A percentile compares a stretch with the other conserved stretches of the same genome.
phyloP scores from a whole-genome alignment of 73 alveolate species.

The Symbiodinium natans region DNA sequence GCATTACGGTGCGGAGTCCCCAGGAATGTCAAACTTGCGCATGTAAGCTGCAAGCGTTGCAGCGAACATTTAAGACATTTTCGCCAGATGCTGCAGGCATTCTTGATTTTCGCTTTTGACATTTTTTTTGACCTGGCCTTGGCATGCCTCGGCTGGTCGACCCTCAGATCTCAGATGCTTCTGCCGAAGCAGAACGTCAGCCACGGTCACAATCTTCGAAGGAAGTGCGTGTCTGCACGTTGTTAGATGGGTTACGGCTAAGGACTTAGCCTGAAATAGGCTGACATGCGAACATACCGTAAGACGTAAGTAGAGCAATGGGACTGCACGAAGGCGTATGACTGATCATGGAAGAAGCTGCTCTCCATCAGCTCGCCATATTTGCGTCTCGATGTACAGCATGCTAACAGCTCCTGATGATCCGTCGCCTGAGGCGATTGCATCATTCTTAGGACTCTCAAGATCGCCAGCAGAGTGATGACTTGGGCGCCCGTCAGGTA shows the following conservation, averaged over 20 bases:
- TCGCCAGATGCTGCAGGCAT: neutral
- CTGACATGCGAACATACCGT: neutral
- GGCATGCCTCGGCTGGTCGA: neutral
- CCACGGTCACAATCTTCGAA: neutral
- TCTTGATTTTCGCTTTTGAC: neutral
- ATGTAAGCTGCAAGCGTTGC: neutral
- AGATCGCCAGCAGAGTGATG: neutral
- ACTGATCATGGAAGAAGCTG: neutral
- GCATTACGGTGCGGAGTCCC: neutral
- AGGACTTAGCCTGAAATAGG: neutral
- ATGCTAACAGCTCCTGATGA: neutral
- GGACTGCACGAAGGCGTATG: neutral
- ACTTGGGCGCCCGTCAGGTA: too few relatives aligned
- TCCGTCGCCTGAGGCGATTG: neutral
- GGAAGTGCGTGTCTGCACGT: neutral
- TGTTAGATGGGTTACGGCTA: neutral
- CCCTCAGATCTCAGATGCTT: neutral
- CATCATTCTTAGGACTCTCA: neutral
- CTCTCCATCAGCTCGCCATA: neutral
- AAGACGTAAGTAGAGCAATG: neutral
- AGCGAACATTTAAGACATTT: neutral
- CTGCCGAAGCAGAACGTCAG: neutral
- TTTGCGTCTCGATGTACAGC: neutral
- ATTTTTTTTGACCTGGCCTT: neutral
- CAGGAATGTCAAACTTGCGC: constrained; percentile 2